Base-by-base conservation (phyloP, 306 rosid genomes). In the Citrullus amarus region DNA sequence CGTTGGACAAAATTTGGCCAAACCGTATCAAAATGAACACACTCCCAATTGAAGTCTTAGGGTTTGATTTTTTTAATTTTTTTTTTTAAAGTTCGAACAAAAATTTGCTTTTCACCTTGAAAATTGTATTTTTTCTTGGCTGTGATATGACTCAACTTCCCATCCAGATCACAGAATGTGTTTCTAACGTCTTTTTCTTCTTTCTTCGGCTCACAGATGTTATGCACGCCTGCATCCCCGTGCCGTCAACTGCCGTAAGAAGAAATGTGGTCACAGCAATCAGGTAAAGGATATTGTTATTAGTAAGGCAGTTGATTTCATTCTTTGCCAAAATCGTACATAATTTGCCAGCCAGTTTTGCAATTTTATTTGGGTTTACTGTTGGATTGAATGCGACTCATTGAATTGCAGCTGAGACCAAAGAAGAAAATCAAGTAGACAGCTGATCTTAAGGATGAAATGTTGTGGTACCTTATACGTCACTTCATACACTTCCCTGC, bases 191-290 rank as follows among this genome's bases (percentile, higher is more conserved):
- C 22, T 58, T 58, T 10, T 9, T 58, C 62, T 57, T 58, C 54
- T 9, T 22, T 68, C 50, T 43, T 28, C 2, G 18, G 34, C 32
- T 20, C 75, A 20, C 89, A 91, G 98, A 88, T 93, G 98, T 48
- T 93, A 93, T 65, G 98, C 98, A 2, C 97, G 98, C 43, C 72
- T 94, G 57, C 98, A 94, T 84, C 98, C 98, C 2, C 97, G 97
- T 62, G 98, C 98, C 2, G 98, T 94, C 65, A 94, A 94, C 92
- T 94, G 98, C 92, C 88, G 98, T 90, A 94, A 94, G 77, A 94
- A 94, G 95, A 94, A 94, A 88, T 94, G 98, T 83, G 98, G 98
- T 38, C 98, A 94, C 91, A 94, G 97, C 93, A 94, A 93, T 92
- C 98, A 93, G 96, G 97, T 89, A 65, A 66, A 43, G 4, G 51